Evolutionary conservation across 176 grass and related monocot genomes (phyloP), one percentile per base, ranked within the genome.

Genomic region (Bothriochloa decipiens): DNA sequence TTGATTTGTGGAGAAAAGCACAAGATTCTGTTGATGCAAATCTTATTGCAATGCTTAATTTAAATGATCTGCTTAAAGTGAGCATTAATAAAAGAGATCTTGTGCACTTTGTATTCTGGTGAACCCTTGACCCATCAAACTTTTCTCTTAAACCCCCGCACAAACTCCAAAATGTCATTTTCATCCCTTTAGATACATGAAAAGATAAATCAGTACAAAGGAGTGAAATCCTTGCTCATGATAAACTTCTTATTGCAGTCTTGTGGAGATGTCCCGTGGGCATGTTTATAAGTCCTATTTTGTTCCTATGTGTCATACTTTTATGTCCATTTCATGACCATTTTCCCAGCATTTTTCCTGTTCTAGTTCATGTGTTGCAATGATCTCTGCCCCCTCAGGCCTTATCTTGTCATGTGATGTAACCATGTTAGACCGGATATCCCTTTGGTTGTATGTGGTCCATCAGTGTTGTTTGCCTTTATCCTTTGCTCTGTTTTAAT

Each of bases 1-100:
- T 71, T 27, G 83, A 82, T 78, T 78, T 90, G 66, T 43, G 25
- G 43, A 72, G 20, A 43, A 89, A 82, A 78, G 78, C 78, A 72
- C 20, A 39, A 64, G 78, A 78, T 86, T 86, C 40, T 77, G 32
- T 72, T 55, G 35, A 82, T 65, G 25, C 65, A 76, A 55, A 65
- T 89, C 83, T 82, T 82, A 18, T 65, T 77, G n/a, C 28, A 25
- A 20, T 65, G 32, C 71, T 77, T 90, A 90, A 72, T 84, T 80
- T 61, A 84, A 74, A 73, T 37, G 33, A 72, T 89, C 72, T 82
- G 14, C 72, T 82, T 42, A 27, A 77, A 66, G 83, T 77, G 73
- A 77, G 72, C 13, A 78, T 78, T 86, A 72, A 82, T 77, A 78
- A 78, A 82, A 77, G 18, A 25, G 43, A 70, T 52, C 11, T 26